These are phyloP conservation scores for Picochlorum sp. DNA, from an alignment of 139 green algal genomes.

Conservation along the genomic window DNA sequence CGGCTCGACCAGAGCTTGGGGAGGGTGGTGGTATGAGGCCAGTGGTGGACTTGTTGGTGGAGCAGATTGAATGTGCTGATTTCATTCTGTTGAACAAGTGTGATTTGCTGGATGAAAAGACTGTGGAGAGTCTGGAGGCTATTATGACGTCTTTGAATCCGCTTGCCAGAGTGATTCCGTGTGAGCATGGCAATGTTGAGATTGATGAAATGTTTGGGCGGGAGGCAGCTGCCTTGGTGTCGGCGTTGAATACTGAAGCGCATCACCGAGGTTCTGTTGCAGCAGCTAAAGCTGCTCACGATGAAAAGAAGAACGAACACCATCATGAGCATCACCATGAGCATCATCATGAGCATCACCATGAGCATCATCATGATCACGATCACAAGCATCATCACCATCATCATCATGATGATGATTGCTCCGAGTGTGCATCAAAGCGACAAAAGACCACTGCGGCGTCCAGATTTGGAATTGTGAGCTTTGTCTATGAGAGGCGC, in stretches of 20 bases:
- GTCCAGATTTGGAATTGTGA: constrained; percentile 74
- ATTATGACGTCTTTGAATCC: constrained; percentile 78
- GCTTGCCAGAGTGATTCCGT: constrained; percentile 60
- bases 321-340: constrained; percentile 23
- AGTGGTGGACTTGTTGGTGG: constrained; percentile 88
- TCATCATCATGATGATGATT: background rate
- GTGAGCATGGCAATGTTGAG: constrained; percentile 51
- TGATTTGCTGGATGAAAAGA: constrained; percentile 44
- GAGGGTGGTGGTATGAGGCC: constrained; percentile 73
- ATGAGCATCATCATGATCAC: constrained; percentile 33
- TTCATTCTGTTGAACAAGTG: constrained; percentile 89
- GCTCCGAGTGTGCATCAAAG: background rate
- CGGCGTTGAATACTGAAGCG: constrained; percentile 76
- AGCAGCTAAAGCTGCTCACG: constrained; percentile 33
- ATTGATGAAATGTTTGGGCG: constrained; percentile 57
- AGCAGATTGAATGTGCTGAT: constrained; percentile 78
- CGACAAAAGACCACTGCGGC: constrained; percentile 49
- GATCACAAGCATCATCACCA: constrained; percentile 11
- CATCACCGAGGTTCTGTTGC: constrained; percentile 76
- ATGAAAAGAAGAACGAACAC: background rate
- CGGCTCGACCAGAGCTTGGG: constrained; percentile 74
- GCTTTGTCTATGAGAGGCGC: constrained; percentile 79
- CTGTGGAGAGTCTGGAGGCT: constrained; percentile 45
- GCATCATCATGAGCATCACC: constrained; percentile 21
- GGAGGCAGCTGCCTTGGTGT: constrained; percentile 38